These are phyloP conservation scores for Vitellaria paradoxa DNA, from an alignment of 179 eudicot genomes.

Conservation along the genomic window DNA sequence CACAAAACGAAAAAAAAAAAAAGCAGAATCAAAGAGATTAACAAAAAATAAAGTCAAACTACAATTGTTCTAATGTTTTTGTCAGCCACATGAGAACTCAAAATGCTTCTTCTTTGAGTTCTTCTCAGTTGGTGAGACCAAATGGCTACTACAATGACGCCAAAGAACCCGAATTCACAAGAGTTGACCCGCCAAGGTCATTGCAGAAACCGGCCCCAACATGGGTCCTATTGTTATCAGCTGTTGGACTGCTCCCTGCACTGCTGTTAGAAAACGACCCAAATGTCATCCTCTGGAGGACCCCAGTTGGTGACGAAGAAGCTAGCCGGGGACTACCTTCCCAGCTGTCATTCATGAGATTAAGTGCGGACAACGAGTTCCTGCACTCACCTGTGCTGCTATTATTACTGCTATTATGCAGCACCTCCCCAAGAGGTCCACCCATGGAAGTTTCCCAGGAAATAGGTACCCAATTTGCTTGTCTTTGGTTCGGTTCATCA, in stretches of 20 bases:
- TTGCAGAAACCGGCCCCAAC: slow-evolving; percentile 20
- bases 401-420: slow-evolving; percentile 32
- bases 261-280: slow-evolving; percentile 70
- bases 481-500: slow-evolving; percentile 30
- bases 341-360: slow-evolving; percentile 38
- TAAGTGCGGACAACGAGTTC: slow-evolving; percentile 31
- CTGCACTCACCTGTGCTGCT: slow-evolving; percentile 29
- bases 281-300: slow-evolving; percentile 51
- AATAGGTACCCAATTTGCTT: slow-evolving; percentile 45
- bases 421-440: slow-evolving; percentile 83
- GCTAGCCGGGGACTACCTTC: slow-evolving; percentile 36
- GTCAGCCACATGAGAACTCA: too few relatives aligned
- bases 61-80: too few relatives aligned
- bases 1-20: too few relatives aligned
- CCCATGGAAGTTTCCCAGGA: slow-evolving; percentile 71
- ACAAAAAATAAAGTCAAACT: too few relatives aligned
- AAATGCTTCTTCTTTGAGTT: too few relatives aligned
- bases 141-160: slow-evolving; percentile 16
- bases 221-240: slow-evolving; percentile 30
- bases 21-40: too few relatives aligned
- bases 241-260: slow-evolving; percentile 76
- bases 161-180: slow-evolving; percentile 9
- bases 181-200: slow-evolving; percentile 20
- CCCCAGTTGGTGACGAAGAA: slow-evolving; percentile 65
- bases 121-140: too few relatives aligned